These are phyloP conservation scores for Elongisporangium senticosum DNA, from an alignment of 352 stramenopile species.

Conservation along the genomic window DNA sequence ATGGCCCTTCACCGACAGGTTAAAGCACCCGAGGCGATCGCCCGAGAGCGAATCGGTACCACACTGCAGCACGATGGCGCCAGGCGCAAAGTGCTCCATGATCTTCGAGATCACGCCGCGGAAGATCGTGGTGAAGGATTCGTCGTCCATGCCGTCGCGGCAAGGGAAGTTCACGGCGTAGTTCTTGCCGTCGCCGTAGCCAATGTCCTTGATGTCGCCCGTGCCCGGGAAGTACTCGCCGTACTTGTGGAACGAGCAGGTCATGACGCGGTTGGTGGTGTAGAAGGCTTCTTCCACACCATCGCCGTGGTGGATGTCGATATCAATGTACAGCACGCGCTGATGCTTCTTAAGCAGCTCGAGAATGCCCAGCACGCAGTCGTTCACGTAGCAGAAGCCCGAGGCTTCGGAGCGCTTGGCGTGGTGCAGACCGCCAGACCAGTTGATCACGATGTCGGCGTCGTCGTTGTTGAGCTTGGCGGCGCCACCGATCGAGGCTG, in stretches of 20 bases:
- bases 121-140: conserved; percentile 90
- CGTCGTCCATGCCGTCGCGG: conserved; percentile 98
- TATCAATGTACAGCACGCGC: conserved; percentile 99
- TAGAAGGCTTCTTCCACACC: conserved; percentile 99
- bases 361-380: conserved; percentile 98
- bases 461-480: conserved; percentile 94
- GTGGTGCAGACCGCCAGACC: conserved; percentile 98
- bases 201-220: conserved; percentile 78
- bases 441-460: conserved; percentile 99
- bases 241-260: conserved; percentile 98
- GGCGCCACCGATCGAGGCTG: conserved; percentile 94
- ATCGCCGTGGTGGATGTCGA: conserved; percentile 99
- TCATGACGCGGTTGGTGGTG: conserved; percentile 98
- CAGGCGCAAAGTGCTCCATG: conserved; percentile 94
- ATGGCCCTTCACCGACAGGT: conserved; percentile 96
- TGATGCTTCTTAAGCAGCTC: conserved; percentile 97
- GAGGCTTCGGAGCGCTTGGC: conserved; percentile 98
- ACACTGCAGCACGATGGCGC: conserved; percentile 97
- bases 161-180: conserved; percentile 99
- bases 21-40: conserved; percentile 98
- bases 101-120: conserved; percentile 94
- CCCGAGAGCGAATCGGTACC: conserved; percentile 98
- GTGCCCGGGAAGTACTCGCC: conserved; percentile 99
- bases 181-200: conserved; percentile 92
- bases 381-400: conserved; percentile 99